A percentile compares a stretch with the other conserved stretches of the same genome.
These are phyloP conservation scores for Cetradonia linearis DNA, from an alignment of 495 filamentous ascomycete genomes.

Conservation along the genomic window DNA sequence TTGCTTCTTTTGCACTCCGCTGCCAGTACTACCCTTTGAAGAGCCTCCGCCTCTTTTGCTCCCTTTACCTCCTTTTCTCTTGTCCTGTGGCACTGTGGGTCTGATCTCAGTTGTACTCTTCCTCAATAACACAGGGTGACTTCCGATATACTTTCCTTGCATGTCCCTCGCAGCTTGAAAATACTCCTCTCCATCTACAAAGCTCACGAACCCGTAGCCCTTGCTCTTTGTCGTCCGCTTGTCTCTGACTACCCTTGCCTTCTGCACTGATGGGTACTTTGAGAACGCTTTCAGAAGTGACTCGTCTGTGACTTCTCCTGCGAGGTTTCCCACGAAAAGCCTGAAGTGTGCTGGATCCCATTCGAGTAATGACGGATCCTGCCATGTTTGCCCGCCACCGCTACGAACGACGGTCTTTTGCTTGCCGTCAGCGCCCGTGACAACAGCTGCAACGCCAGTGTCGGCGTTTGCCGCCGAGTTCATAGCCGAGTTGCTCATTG, in stretches of 20 bases:
- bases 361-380: conserved; percentile 73
- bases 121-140: conserved; percentile 78
- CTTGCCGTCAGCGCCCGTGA: conserved; percentile 38
- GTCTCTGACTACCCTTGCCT: conserved; percentile 90
- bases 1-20: conserved; percentile 66
- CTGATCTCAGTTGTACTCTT: conserved; percentile 87
- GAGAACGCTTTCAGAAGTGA: conserved; percentile 87
- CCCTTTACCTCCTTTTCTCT: conserved; percentile 37
- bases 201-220: conserved; percentile 93
- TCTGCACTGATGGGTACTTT: conserved; percentile 76
- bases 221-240: conserved; percentile 92
- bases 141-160: conserved; percentile 98
- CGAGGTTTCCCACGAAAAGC: conserved; percentile 91
- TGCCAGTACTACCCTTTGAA: conserved; percentile 36
- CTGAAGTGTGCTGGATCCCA: conserved; percentile 96
- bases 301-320: conserved; percentile 97
- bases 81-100: conserved; percentile 42
- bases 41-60: conserved; percentile 30
- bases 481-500: conserved; percentile 27
- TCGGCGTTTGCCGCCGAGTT: conserved; percentile 33
- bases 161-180: conserved; percentile 93
- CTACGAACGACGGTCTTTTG: conserved; percentile 69
- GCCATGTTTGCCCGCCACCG: conserved; percentile 86
- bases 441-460: conserved; percentile 36
- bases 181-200: conserved; percentile 89